A percentile compares a stretch with the other conserved stretches of the same genome.
Evolutionary conservation across 805 yeast genomes (phyloP).

Genomic region (Monosporozyma aquatica): DNA sequence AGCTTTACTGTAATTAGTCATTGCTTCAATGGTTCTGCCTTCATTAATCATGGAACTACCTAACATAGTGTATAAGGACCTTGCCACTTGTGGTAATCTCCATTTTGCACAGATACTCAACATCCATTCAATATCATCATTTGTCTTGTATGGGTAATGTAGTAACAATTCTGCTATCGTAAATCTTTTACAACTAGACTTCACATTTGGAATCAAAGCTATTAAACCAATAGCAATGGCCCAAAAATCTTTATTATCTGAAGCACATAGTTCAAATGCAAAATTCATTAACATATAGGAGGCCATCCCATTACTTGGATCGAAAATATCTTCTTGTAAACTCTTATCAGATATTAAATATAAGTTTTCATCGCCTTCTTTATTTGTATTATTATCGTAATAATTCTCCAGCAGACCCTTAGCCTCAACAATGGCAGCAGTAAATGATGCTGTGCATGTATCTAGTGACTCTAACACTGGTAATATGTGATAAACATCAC

Average conservation of each 20-base stretch:
- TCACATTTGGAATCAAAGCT: conserved; percentile 37
- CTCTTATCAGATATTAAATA: no score
- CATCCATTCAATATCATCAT: conserved; percentile 76
- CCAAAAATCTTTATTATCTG: conserved; percentile 39
- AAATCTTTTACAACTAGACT: conserved; percentile 26
- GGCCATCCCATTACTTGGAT: conserved; percentile 39
- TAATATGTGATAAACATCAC: conserved; percentile 47
- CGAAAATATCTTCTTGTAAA: conserved; percentile 24
- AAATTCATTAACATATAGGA: conserved; percentile 24
- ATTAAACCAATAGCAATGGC: conserved; percentile 65
- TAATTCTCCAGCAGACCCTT: conserved; percentile 46
- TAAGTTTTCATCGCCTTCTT: no score
- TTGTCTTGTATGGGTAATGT: conserved; percentile 49
- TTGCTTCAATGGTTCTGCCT: conserved; percentile 53
- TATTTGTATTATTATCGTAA: conserved; percentile 12
- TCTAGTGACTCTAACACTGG: conserved; percentile 52
- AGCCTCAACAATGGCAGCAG: conserved; percentile 54
- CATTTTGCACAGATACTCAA: conserved; percentile 63
- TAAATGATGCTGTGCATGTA: conserved; percentile 53
- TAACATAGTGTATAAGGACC: conserved; percentile 41
- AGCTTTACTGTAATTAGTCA: conserved; percentile 54
- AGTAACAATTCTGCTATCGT: conserved; percentile 52
- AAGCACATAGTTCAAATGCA: conserved; percentile 26
- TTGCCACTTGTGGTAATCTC: conserved; percentile 49
- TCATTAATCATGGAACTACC: conserved; percentile 43